Conservation (phyloP, 2,329 filamentous ascomycete genomes). For the Phaeosphaeriaceae sp. region DNA sequence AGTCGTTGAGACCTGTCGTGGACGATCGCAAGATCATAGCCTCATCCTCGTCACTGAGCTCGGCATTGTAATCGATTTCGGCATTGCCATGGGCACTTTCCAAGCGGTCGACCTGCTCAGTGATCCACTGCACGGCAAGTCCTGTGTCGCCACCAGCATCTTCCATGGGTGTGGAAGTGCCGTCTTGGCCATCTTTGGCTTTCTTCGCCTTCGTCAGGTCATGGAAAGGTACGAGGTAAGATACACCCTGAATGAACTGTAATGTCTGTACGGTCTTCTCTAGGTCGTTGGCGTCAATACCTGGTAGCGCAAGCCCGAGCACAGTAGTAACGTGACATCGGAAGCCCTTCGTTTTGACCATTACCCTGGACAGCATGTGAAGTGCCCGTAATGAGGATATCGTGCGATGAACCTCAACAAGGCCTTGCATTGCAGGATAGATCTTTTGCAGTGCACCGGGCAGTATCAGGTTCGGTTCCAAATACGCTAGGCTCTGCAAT, state of each 20-base stretch:
- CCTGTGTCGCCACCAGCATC: slow-evolving; percentile 50
- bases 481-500: slow-evolving; percentile 84
- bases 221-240: slow-evolving; percentile 93
- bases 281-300: slow-evolving; percentile 96
- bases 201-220: slow-evolving; percentile 71
- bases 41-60: slow-evolving; percentile 86
- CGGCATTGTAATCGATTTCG: slow-evolving; percentile 81
- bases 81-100: slow-evolving; percentile 86
- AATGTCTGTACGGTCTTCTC: slow-evolving; percentile 96
- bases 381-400: slow-evolving; percentile 91
- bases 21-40: slow-evolving; percentile 89
- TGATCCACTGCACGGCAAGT: slow-evolving; percentile 90
- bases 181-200: slow-evolving; percentile 23
- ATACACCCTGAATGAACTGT: slow-evolving; percentile 93
- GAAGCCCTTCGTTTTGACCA: slow-evolving; percentile 94
- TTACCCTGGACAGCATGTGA: slow-evolving; percentile 89
- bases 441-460: slow-evolving; percentile 94
- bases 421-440: slow-evolving; percentile 93
- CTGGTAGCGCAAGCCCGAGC: slow-evolving; percentile 89
- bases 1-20: slow-evolving; percentile 92
- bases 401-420: slow-evolving; percentile 96
- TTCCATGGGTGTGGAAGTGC: slow-evolving; percentile 43
- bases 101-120: slow-evolving; percentile 91
- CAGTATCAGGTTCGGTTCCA: slow-evolving; percentile 90
- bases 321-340: slow-evolving; percentile 94